Conservation (phyloP, 2,329 filamentous ascomycete species). For the Geosmithia flava region DNA sequence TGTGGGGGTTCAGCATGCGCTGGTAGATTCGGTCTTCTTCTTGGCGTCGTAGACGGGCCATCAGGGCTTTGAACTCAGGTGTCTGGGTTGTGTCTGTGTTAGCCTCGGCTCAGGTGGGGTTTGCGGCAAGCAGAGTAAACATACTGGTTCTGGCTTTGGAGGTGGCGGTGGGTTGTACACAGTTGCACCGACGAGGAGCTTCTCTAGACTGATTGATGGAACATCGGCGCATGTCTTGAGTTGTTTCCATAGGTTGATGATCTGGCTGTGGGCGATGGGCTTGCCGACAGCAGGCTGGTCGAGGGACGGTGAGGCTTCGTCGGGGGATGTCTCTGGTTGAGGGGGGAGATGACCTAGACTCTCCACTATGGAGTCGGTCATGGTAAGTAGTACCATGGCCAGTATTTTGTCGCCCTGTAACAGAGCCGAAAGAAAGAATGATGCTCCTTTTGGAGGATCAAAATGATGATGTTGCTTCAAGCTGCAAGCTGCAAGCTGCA, state of each 20-base stretch:
- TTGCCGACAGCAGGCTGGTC: conserved; percentile 41
- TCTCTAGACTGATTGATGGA: conserved; percentile 43
- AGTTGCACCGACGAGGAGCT: conserved; percentile 56
- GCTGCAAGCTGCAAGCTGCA: neutral
- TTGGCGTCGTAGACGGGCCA: conserved; percentile 71
- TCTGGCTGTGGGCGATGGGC: conserved; percentile 59
- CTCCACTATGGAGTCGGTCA: conserved; percentile 56
- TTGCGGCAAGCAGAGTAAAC: conserved; percentile 14
- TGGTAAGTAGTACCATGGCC: conserved; percentile 65
- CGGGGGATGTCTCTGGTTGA: neutral
- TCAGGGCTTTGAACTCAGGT: conserved; percentile 73
- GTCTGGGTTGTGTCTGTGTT: conserved; percentile 33
- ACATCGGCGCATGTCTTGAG: conserved; percentile 24
- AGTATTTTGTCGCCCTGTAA: too few species aligned
- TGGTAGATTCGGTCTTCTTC: conserved; percentile 76
- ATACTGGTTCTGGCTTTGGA: conserved; percentile 64
- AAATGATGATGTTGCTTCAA: neutral
- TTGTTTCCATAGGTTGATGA: conserved; percentile 47
- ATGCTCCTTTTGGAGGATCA: too few species aligned
- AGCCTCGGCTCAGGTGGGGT: neutral
- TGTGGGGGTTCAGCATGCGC: conserved; percentile 56
- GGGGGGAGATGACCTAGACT: conserved; percentile 32
- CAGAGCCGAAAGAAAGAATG: neutral
- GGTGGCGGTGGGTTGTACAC: conserved; percentile 72
- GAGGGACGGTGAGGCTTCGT: conserved; percentile 31